Percentiles rank a stretch among this genome's conserved stretches.
Evolutionary conservation across 371 early-diverging fungal species (phyloP).

Genomic region (Dinochytrium kinnereticum): DNA sequence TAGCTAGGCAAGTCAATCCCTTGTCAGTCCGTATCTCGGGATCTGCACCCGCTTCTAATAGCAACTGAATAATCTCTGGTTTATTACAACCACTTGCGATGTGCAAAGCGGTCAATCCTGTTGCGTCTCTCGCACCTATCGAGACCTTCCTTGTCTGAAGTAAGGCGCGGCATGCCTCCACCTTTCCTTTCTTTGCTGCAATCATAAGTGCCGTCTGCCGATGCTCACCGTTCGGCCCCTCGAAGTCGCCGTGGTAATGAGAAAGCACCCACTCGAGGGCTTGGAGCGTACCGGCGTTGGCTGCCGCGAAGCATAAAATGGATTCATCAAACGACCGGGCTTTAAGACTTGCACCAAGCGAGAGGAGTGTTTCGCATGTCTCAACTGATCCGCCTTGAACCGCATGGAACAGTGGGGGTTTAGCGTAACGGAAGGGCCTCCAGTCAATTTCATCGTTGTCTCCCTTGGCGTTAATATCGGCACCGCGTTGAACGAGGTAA

Average conservation of each 20-base stretch:
- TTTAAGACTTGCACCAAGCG: neutral
- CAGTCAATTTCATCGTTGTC: neutral
- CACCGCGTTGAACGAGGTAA: neutral
- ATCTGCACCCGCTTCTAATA: neutral
- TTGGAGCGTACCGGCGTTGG: neutral
- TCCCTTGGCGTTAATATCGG: neutral
- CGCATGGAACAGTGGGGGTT: neutral
- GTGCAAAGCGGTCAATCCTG: neutral
- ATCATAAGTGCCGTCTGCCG: neutral
- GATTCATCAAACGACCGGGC: neutral
- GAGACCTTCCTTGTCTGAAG: neutral
- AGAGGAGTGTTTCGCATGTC: neutral
- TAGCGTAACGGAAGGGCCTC: neutral
- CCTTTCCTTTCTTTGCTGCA: neutral
- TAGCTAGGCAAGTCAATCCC: neutral
- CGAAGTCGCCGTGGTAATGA: neutral
- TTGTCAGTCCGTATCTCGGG: neutral
- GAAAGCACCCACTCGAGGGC: neutral
- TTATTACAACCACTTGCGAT: neutral
- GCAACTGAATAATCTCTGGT: neutral
- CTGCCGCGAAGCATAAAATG: neutral
- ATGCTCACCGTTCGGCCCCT: neutral
- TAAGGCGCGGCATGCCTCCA: neutral
- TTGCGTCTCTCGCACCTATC: neutral
- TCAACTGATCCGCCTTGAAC: neutral